Evolutionary conservation across 495 filamentous ascomycete species (phyloP), one percentile per base, ranked within the genome.

Genomic region (Astrothelium subdiscretum): DNA sequence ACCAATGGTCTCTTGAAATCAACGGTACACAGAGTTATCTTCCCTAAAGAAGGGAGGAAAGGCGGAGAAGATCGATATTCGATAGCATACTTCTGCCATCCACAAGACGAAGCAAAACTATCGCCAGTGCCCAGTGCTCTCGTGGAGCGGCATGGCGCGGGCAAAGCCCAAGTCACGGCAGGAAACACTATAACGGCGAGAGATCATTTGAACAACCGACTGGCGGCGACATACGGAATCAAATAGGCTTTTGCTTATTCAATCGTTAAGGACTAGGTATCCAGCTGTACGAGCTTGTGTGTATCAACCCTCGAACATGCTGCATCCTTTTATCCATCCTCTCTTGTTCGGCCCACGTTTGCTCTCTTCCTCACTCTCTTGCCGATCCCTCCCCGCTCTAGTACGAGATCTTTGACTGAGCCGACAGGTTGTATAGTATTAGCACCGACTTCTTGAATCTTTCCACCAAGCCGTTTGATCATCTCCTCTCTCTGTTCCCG

Each of bases 1-100:
- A 97, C 94, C 1, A 84, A 86, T 59, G 91, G 91, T 2, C 68
- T 96, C 57, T 77, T 97, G 40, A 85, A 87, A 65, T 88, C 84
- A 54, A 96, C 94, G 0, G 85, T 97, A 22, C 94, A 97, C 69
- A 78, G 94, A 31, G 94, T 98, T 22, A 82, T 95, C 13, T 95
- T 95, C 59, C 85, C 90, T 0, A 63, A 76, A 5, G 68, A 67
- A 3, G 73, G 68, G 6, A 26, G 15, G 76, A 76, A 18, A 42
- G 71, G 71, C 6, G 77, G 79, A 2, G 81, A 82, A 63, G 90
- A 96, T 72, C 75, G 92, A 60, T 97, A 96, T 72, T 90, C 86
- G 58, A 86, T 97, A 63, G 94, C 84, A 13, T 97, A 88, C 69
- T 97, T 97, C 70, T 95, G 90, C 66, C 92, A 97, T 74, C 94